Base-by-base conservation (phyloP, 306 rosid genomes). In the Arachis hypogaea region DNA sequence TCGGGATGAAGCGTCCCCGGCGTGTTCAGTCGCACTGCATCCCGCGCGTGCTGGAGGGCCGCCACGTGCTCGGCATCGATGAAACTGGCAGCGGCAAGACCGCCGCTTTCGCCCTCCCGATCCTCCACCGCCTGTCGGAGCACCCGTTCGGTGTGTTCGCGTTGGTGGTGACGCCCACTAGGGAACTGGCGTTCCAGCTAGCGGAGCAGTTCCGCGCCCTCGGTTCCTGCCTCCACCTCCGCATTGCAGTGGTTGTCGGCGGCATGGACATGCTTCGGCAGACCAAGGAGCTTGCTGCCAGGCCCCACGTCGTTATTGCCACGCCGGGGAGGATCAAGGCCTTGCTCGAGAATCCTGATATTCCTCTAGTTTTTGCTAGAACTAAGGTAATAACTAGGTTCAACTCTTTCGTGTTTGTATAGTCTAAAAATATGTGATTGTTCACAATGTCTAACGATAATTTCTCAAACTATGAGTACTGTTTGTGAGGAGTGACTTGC, bases 21-120 rank as follows among this genome's bases (percentile, higher is more conserved):
- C 79, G 75, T 9, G 96, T 94, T 36, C 97, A 93, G 46, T 28
- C 82, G 3, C 78, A 72, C 54, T 93, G 97, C 72, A 91, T 93
- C 51, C 96, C 96, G 7, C 82, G 76, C 54, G 84, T 91, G 41
- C 85, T 94, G 4, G 93, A 73, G 3, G 94, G 97, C 18, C 52
- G 89, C 2, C 96, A 94, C 52, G 96, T 94, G 8, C 71, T 93
- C 0, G 98, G 97, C 47, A 79, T 93, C 28, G 96, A 93, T 22
- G 93, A 88, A 72, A 93, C 97, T 0, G 97, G 98, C 0, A 89
- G 91, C 9, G 97, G 98, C 1, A 93, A 93, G 74, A 93, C 97
- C 10, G 97, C 98, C 2, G 98, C 98, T 30, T 93, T 93, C 59
- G 98, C 98, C 3, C 80, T 93, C 30, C 97, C 96, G 5, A 91